phyloP scores from a whole-genome alignment of 2,329 filamentous ascomycete species.

The Colletotrichum viniferum region DNA sequence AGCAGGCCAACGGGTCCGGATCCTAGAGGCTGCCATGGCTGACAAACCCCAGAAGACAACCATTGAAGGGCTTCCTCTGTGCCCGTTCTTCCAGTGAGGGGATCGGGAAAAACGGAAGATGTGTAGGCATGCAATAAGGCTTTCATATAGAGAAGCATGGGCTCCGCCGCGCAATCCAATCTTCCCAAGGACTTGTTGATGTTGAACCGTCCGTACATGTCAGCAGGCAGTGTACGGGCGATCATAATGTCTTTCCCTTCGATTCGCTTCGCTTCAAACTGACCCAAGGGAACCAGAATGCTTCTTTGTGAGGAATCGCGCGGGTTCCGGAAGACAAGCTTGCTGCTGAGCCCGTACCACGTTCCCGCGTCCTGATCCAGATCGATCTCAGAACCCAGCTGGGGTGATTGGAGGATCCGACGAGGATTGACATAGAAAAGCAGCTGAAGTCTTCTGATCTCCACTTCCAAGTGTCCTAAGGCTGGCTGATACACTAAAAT shows the following conservation, averaged over 20 bases:
- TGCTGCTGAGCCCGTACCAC: conserved; percentile 63
- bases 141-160: conserved; percentile 57
- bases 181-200: conserved; percentile 60
- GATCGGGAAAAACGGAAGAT: conserved; percentile 60
- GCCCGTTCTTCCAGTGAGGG: conserved; percentile 62
- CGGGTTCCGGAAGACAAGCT: conserved; percentile 57
- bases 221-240: conserved; percentile 34
- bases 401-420: conserved; percentile 46
- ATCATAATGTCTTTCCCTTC: conserved; percentile 17
- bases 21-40: conserved; percentile 49
- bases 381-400: conserved; percentile 59
- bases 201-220: conserved; percentile 51
- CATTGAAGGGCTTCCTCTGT: conserved; percentile 61
- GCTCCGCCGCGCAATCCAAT: conserved; percentile 62
- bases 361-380: conserved; percentile 63
- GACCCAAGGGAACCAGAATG: conserved; percentile 58
- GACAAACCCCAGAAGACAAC: conserved; percentile 52
- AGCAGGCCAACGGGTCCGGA: not conserved
- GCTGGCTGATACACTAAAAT: conserved; percentile 53
- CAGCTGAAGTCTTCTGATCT: conserved; percentile 58
- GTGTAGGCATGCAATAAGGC: conserved; percentile 66
- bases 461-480: conserved; percentile 39
- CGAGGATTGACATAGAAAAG: conserved; percentile 53
- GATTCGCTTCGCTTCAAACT: not conserved
- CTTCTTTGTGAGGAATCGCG: conserved; percentile 46